These are phyloP conservation scores for Cynanchum wilfordii DNA, from an alignment of 257 asterid species.

Conservation along the genomic window DNA sequence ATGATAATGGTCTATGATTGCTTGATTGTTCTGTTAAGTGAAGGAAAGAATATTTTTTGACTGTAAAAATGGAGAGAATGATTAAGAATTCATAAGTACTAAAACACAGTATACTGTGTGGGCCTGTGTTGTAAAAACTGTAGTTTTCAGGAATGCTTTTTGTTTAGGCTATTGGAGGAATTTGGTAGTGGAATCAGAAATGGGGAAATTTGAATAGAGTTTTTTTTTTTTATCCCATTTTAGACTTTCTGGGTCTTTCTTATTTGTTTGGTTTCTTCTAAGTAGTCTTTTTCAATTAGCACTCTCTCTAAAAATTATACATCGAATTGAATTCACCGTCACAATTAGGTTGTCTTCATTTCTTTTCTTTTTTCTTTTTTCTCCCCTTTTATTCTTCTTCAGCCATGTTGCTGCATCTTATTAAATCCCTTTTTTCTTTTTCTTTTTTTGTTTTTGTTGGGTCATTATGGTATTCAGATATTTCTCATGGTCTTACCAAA, in stretches of 20 bases:
- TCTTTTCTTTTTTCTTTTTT: conserved; percentile 19
- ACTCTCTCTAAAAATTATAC: conserved; percentile 33
- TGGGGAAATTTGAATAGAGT: conserved; percentile 30
- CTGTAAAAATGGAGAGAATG: conserved; percentile 7
- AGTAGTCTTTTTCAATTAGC: conserved; percentile 36
- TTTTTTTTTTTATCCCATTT: conserved; percentile 26
- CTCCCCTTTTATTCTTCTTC: conserved; percentile 17
- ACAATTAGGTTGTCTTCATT: conserved; percentile 25
- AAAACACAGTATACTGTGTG: conserved; percentile 18
- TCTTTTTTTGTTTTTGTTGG: not conserved
- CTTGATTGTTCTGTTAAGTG: not conserved
- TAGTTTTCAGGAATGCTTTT: conserved; percentile 29
- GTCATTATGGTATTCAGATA: conserved; percentile 55
- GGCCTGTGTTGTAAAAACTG: conserved; percentile 48
- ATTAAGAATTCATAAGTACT: not conserved
- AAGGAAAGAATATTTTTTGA: not conserved
- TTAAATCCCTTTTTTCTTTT: conserved; percentile 17
- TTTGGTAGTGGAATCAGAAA: conserved; percentile 37
- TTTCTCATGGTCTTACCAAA: conserved; percentile 47
- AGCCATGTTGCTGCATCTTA: conserved; percentile 27
- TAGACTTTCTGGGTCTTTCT: conserved; percentile 34
- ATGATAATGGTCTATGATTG: not conserved
- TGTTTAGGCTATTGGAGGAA: conserved; percentile 22
- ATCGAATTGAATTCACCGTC: conserved; percentile 32
- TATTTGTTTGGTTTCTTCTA: conserved; percentile 38